These are phyloP conservation scores for Cadophora malorum DNA, from an alignment of 2,329 filamentous ascomycete species.

Conservation along the genomic window DNA sequence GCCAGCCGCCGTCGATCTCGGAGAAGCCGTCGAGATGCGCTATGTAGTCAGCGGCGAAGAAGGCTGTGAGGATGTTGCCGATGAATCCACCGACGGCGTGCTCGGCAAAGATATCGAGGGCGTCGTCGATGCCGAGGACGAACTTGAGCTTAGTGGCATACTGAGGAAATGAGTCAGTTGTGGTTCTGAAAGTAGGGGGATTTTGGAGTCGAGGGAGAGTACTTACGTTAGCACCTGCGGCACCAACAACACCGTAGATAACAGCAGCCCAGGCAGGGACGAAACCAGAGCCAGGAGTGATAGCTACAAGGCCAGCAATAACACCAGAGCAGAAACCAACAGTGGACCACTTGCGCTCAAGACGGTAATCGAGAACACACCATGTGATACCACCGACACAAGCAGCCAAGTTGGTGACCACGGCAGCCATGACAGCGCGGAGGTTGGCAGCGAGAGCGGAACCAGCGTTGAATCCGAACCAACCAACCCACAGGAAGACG, in stretches of 20 bases:
- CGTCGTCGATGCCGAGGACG: conserved; percentile 79
- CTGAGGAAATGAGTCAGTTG: conserved; percentile 20
- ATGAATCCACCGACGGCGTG: conserved; percentile 80
- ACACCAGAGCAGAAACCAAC: conserved; percentile 94
- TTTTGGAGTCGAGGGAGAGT: background rate
- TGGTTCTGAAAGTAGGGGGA: background rate
- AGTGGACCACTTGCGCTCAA: conserved; percentile 91
- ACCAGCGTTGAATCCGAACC: conserved; percentile 94
- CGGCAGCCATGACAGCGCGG: conserved; percentile 83
- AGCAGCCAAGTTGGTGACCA: conserved; percentile 85
- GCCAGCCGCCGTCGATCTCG: conserved; percentile 76
- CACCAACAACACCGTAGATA: conserved; percentile 78
- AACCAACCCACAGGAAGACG: conserved; percentile 93
- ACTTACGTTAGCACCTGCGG: conserved; percentile 71
- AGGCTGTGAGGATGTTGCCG: conserved; percentile 78
- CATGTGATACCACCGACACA: conserved; percentile 86
- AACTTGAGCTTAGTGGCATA: conserved; percentile 94
- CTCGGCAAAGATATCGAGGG: conserved; percentile 87
- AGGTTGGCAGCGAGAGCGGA: conserved; percentile 82
- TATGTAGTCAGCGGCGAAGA: conserved; percentile 87
- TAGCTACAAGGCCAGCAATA: conserved; percentile 84
- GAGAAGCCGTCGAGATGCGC: conserved; percentile 77
- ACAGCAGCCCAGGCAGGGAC: conserved; percentile 87
- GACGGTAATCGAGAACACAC: conserved; percentile 86
- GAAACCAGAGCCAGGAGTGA: conserved; percentile 85